These are phyloP conservation scores for Mycena epipterygia DNA, from an alignment of 768 basidiomycete species.

Conservation along the genomic window DNA sequence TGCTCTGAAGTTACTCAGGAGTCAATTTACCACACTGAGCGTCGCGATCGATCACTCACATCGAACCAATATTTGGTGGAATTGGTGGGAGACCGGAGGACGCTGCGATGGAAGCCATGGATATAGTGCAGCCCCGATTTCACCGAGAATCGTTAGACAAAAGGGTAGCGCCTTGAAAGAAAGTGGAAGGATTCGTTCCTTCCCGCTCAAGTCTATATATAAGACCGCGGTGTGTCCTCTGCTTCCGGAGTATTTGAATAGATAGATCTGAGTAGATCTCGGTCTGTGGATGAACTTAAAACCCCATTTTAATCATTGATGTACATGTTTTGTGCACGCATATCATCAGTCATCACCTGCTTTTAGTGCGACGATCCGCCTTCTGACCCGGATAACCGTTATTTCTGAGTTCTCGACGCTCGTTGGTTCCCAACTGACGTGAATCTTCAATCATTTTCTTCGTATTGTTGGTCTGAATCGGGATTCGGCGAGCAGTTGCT, in stretches of 20 bases:
- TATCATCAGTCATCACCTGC: too few species aligned
- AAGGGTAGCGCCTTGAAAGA: neutral
- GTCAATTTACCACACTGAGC: neutral
- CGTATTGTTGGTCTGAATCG: too few species aligned
- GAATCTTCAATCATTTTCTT: too few species aligned
- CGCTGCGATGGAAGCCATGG: slow-evolving; percentile 23
- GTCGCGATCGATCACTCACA: slow-evolving; percentile 2
- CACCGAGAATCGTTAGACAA: slow-evolving; percentile 24
- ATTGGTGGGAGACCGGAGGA: slow-evolving; percentile 25
- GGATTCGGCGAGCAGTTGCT: too few species aligned
- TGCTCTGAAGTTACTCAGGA: neutral
- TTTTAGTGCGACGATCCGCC: too few species aligned
- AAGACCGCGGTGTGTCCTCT: neutral
- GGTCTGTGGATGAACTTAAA: too few species aligned
- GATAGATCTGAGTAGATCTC: too few species aligned
- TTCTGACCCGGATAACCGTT: too few species aligned
- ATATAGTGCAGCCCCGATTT: slow-evolving; percentile 10
- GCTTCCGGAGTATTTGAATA: neutral
- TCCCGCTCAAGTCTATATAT: neutral
- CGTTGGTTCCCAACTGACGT: too few species aligned
- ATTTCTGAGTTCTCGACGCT: too few species aligned
- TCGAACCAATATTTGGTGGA: slow-evolving; percentile 25
- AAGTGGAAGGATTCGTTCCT: neutral
- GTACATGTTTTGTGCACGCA: too few species aligned
- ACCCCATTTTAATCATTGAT: too few species aligned